A percentile compares a stretch with the other conserved stretches of the same genome.
Evolutionary conservation across 495 filamentous ascomycete species (phyloP).

Genomic region (Antarctomyces pellizariae): DNA sequence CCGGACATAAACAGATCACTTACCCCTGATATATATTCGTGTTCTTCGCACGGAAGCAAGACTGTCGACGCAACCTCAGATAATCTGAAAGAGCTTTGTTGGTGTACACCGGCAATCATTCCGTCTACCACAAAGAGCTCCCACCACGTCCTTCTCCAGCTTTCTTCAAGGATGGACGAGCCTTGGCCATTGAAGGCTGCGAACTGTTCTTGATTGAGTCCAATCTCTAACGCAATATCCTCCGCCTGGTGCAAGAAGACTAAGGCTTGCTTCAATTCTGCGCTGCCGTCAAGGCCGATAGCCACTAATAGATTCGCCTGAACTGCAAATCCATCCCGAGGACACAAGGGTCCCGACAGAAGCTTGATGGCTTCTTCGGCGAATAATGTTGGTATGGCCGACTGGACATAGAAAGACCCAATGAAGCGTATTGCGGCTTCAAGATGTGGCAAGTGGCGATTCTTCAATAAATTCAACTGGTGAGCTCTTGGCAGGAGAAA

Average conservation of each 20-base stretch:
- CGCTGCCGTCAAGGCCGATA: conserved; percentile 53
- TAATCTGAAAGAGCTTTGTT: conserved; percentile 30
- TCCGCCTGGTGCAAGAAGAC: conserved; percentile 43
- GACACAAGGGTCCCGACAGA: conserved; percentile 22
- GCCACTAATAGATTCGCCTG: conserved; percentile 59
- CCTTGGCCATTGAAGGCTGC: conserved; percentile 22
- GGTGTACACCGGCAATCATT: conserved; percentile 32
- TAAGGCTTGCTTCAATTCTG: conserved; percentile 39
- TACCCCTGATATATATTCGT: conserved; percentile 41
- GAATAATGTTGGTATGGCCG: conserved; percentile 26
- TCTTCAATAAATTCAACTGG: conserved; percentile 21
- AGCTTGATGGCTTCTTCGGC: conserved; percentile 29
- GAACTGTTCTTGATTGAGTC: conserved; percentile 38
- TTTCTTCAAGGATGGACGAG: conserved; percentile 34
- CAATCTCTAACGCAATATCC: conserved; percentile 47
- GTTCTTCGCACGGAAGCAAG: conserved; percentile 54
- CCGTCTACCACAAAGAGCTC: conserved; percentile 65
- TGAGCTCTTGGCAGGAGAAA: conserved; percentile 29
- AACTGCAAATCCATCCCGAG: conserved; percentile 40
- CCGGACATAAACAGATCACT: conserved; percentile 9
- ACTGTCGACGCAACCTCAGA: conserved; percentile 32
- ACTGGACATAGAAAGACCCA: conserved; percentile 35
- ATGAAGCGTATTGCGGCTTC: conserved; percentile 47
- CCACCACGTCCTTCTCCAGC: conserved; percentile 79
- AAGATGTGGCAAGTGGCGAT: conserved; percentile 19